Conservation (phyloP, 2,329 filamentous ascomycete species). For the Diaporthe ilicicola region DNA sequence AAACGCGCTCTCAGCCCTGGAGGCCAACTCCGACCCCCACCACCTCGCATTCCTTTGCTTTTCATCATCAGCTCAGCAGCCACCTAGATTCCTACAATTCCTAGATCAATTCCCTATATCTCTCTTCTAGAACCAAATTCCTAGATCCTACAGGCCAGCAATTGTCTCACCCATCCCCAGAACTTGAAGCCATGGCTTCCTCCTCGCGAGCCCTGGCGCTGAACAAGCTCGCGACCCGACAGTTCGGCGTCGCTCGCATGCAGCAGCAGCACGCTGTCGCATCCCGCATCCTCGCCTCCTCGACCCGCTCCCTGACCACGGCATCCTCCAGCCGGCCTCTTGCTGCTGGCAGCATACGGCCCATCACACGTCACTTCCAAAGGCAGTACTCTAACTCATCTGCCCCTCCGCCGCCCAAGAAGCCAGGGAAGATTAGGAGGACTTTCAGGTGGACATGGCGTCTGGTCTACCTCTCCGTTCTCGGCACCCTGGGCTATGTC, state of each 20-base stretch:
- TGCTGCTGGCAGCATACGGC: constrained; percentile 36
- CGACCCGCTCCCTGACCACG: constrained; percentile 35
- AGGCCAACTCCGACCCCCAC: constrained; percentile 2
- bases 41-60: constrained; percentile 22
- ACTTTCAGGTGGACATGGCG: constrained; percentile 85
- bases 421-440: constrained; percentile 68
- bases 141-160: constrained; percentile 4
- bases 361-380: constrained; percentile 39
- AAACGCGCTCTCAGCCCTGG: constrained; percentile 27
- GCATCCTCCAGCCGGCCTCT: constrained; percentile 34
- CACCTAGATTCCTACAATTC: not conserved
- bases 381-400: constrained; percentile 40
- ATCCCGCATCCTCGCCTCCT: constrained; percentile 40
- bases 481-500: constrained; percentile 75
- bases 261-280: constrained; percentile 35
- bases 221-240: constrained; percentile 42
- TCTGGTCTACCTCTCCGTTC: constrained; percentile 76
- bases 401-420: constrained; percentile 56
- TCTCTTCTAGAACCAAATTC: not conserved
- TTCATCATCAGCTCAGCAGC: constrained; percentile 19
- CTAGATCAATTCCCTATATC: not conserved
- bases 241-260: constrained; percentile 38
- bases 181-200: constrained; percentile 43
- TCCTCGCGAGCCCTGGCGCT: constrained; percentile 43
- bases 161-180: constrained; percentile 23